A percentile compares a stretch with the other conserved stretches of the same genome.
These are phyloP conservation scores for Calonectria pteridis DNA, from an alignment of 2,329 filamentous ascomycete genomes.

Conservation along the genomic window DNA sequence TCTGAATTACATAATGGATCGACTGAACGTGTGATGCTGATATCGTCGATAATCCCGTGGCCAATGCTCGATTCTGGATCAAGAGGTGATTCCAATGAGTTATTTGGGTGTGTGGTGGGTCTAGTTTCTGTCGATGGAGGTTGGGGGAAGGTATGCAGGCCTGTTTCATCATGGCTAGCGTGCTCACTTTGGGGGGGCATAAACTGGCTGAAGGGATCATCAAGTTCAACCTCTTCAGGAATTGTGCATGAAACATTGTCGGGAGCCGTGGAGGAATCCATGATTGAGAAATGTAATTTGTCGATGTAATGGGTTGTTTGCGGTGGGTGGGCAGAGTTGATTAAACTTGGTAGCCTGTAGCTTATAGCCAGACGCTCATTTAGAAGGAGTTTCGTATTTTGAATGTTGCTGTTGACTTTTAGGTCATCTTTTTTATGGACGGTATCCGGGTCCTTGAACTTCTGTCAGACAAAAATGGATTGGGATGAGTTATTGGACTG, in stretches of 20 bases:
- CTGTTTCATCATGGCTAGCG: neutral
- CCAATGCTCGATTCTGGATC: neutral
- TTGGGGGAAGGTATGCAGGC: neutral
- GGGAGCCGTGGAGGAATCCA: neutral
- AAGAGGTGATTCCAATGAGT: neutral
- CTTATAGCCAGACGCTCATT: neutral
- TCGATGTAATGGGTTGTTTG: neutral
- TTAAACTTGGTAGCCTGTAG: neutral
- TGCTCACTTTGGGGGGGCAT: neutral
- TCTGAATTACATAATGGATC: neutral
- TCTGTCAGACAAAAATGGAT: neutral
- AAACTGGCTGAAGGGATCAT: neutral
- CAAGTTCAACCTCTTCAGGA: neutral
- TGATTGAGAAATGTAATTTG: neutral
- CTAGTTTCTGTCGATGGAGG: neutral
- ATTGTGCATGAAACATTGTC: neutral
- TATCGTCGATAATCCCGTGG: neutral
- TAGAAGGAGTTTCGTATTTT: neutral
- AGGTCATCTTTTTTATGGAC: neutral
- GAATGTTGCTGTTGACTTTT: neutral
- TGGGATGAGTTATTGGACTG: neutral
- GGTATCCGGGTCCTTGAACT: neutral
- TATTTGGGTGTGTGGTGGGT: neutral
- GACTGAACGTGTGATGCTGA: neutral
- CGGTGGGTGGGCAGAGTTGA: neutral